These are phyloP conservation scores for Linderniella brevidens DNA, from an alignment of 257 asterid species.

Conservation along the genomic window DNA sequence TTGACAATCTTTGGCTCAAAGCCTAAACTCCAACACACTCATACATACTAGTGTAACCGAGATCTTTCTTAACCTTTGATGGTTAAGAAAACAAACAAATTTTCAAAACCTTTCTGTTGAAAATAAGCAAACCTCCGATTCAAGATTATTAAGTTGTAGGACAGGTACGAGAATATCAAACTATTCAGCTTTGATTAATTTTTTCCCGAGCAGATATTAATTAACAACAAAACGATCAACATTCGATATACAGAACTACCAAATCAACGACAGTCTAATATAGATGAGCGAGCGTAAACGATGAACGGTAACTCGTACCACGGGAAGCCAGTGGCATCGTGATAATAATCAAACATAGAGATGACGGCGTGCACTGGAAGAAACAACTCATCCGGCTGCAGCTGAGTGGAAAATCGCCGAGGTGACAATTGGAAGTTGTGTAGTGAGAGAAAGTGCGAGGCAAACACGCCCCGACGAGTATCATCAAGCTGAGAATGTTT, in stretches of 20 bases:
- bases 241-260: too few relatives aligned
- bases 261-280: too few relatives aligned
- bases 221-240: too few relatives aligned
- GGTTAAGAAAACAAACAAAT: neutral
- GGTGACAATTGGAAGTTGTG: constrained; percentile 5
- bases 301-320: constrained; percentile 16
- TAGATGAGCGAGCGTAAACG: neutral
- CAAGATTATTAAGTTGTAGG: too few relatives aligned
- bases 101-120: neutral
- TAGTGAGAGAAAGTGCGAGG: constrained; percentile 8
- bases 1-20: too few relatives aligned
- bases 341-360: constrained; percentile 32
- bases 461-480: constrained; percentile 10
- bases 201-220: too few relatives aligned
- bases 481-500: neutral
- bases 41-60: neutral
- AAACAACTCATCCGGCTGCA: constrained; percentile 13
- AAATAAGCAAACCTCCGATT: too few relatives aligned
- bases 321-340: constrained; percentile 28
- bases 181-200: too few relatives aligned
- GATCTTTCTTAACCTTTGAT: neutral
- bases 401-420: constrained; percentile 19
- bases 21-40: neutral
- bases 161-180: too few relatives aligned
- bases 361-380: constrained; percentile 22